Base-by-base conservation (phyloP, 345 rosid genomes). In the Kandelia obovata region DNA sequence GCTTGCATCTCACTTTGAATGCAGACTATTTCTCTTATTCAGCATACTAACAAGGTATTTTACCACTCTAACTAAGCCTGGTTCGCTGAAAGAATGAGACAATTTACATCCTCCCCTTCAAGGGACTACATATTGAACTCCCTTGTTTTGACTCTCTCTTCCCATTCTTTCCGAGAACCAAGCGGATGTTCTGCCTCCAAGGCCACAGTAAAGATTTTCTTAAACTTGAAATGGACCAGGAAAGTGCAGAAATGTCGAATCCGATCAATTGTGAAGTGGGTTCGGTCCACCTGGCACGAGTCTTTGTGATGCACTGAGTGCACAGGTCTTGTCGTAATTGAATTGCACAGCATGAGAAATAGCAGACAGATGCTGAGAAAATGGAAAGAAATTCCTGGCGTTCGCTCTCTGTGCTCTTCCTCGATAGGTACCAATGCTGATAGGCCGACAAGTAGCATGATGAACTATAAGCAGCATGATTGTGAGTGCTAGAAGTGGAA, bases 251-350 rank as follows among this genome's bases (percentile, higher is more conserved):
- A 43, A 56, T 37, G 17, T 3, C 49, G 2, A 43, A 57, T 46
- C 46, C 7, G 8, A 31, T 79, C 70, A 86, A 69, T 86, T 86
- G 70, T 86, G 90, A 73, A 86, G 88, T 25, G 90, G 88, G 65
- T 86, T 84, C 7, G 88, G 90, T 62, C 90, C 90, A 21, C 82
- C 78, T 0, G 90, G 88, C 53, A 84, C 83, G 53, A 35, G 31
- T 53, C 65, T 69, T 66, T 71, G 65, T 3, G 85, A 71, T 26
- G 65, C 70, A 27, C 26, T 68, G 17, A 55, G 10, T 25, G 67
- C 60, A 39, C 55, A 66, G 52, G 62, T 28, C 53, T 56, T 70
- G 65, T 64, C 34, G 19, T 49, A 58, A 56, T 35, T 31, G 8
- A 71, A 51, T 49, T 53, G 68, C 51, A 19, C 21, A 25, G 64